Percentiles rank a stretch among this genome's conserved stretches.
phyloP scores from a whole-genome alignment of 257 asterid species.

The Ilex asprella region DNA sequence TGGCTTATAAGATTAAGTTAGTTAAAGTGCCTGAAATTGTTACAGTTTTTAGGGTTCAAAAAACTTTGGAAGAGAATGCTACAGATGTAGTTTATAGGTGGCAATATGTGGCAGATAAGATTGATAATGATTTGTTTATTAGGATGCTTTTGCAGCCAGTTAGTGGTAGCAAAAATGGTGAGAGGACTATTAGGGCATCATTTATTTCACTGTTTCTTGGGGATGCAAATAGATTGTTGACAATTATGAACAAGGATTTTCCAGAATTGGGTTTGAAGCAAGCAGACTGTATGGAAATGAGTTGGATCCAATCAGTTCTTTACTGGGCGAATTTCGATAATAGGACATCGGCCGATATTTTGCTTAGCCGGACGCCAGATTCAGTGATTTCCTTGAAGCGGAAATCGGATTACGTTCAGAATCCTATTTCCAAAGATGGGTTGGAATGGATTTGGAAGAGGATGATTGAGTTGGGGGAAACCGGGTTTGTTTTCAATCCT shows the following conservation, averaged over 20 bases:
- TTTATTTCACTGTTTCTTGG: slow-evolving; percentile 28
- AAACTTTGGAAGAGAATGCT: slow-evolving; percentile 7
- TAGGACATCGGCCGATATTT: slow-evolving; percentile 5
- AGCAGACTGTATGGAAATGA: slow-evolving; percentile 20
- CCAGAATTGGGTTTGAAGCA: slow-evolving; percentile 17
- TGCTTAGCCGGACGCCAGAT: slow-evolving; percentile 11
- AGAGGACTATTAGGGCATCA: slow-evolving; percentile 17
- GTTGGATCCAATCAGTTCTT: slow-evolving; percentile 34
- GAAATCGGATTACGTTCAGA: slow-evolving; percentile 31
- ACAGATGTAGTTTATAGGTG: slow-evolving; percentile 11
- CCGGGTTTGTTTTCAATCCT: slow-evolving; percentile 29
- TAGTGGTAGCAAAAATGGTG: not conserved
- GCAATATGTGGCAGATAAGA: slow-evolving; percentile 14
- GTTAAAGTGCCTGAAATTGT: slow-evolving; percentile 23
- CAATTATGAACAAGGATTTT: slow-evolving; percentile 13
- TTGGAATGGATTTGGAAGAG: slow-evolving; percentile 18
- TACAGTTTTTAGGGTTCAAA: slow-evolving; percentile 20
- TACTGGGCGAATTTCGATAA: slow-evolving; percentile 28
- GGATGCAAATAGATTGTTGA: slow-evolving; percentile 12
- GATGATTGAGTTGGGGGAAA: slow-evolving; percentile 26
- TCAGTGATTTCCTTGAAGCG: slow-evolving; percentile 23
- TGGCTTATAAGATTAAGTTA: slow-evolving; percentile 23
- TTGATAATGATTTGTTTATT: slow-evolving; percentile 28
- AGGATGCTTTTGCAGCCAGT: slow-evolving; percentile 24
- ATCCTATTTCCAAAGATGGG: slow-evolving; percentile 14